A percentile compares a stretch with the other conserved stretches of the same genome.
These are phyloP conservation scores for Amanita exitialis DNA, from an alignment of 768 basidiomycete species.

Conservation along the genomic window DNA sequence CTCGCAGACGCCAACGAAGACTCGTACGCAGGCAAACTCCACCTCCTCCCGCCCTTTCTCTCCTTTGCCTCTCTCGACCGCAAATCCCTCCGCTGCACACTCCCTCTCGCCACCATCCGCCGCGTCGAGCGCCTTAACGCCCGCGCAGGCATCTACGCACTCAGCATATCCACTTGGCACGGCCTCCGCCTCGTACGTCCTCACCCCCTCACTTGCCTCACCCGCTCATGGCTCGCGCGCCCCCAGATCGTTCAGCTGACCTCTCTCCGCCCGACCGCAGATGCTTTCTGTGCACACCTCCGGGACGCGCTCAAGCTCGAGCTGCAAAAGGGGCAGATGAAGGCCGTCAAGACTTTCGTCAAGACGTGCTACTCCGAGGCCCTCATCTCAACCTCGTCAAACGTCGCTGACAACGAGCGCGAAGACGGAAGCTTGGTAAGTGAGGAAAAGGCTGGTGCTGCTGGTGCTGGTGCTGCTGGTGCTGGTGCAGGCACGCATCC, in stretches of 20 bases:
- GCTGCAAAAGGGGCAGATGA: constrained; percentile 89
- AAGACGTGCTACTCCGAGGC: constrained; percentile 92
- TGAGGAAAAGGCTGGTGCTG: constrained; percentile 39
- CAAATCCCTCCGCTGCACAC: constrained; percentile 84
- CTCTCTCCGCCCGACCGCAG: constrained; percentile 85
- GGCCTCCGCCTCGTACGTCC: constrained; percentile 79
- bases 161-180: constrained; percentile 91
- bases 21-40: constrained; percentile 86
- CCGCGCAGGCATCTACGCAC: constrained; percentile 91
- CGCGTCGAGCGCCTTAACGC: constrained; percentile 92
- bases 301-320: constrained; percentile 86
- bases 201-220: neutral
- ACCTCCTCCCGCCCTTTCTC: constrained; percentile 83
- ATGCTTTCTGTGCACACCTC: constrained; percentile 83
- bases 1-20: constrained; percentile 81
- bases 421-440: constrained; percentile 58
- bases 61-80: constrained; percentile 86
- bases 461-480: too few species aligned
- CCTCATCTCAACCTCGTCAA: constrained; percentile 51
- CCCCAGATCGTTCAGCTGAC: constrained; percentile 86
- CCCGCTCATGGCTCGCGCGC: neutral
- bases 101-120: constrained; percentile 87
- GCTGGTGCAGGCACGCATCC: too few species aligned
- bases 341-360: constrained; percentile 80
- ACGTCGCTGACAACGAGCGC: constrained; percentile 52